Conservation (phyloP, 305 asterid species). For the Withania somnifera region DNA sequence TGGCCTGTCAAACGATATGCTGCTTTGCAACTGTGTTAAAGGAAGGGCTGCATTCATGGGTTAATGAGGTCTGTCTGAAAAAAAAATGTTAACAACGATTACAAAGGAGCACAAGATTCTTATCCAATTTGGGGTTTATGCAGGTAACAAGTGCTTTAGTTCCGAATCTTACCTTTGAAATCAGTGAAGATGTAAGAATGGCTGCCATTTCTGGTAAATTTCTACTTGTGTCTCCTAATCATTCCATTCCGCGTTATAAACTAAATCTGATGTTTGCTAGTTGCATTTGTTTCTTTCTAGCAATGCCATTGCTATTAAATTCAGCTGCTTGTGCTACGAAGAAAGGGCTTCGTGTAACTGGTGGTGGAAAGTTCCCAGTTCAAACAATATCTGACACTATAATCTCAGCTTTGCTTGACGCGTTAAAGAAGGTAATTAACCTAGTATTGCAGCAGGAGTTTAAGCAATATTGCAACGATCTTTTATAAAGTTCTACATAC, state of each 20-base stretch:
- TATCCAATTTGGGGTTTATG: background rate
- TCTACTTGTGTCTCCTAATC: background rate
- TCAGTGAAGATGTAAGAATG: background rate
- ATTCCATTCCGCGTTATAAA: background rate
- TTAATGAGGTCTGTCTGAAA: background rate
- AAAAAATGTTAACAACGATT: background rate
- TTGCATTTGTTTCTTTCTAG: background rate
- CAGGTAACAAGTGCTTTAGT: background rate
- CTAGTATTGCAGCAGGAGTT: background rate
- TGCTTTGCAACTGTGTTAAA: background rate
- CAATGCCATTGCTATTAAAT: constrained; percentile 1
- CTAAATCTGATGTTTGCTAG: background rate
- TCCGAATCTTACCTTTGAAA: background rate
- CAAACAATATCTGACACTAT: background rate
- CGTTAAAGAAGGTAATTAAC: background rate
- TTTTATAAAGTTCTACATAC: background rate
- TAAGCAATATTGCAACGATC: background rate
- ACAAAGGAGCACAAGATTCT: background rate
- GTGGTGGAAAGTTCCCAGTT: background rate
- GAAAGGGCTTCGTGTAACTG: background rate
- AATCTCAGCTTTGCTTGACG: background rate
- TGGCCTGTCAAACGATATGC: background rate
- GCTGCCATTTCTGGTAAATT: background rate
- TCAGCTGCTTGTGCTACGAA: background rate
- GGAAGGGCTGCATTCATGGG: constrained; percentile 2